A percentile compares a stretch with the other conserved stretches of the same genome.
Evolutionary conservation across 129 eudicot genomes (phyloP).

Genomic region (Cynara cardunculus): DNA sequence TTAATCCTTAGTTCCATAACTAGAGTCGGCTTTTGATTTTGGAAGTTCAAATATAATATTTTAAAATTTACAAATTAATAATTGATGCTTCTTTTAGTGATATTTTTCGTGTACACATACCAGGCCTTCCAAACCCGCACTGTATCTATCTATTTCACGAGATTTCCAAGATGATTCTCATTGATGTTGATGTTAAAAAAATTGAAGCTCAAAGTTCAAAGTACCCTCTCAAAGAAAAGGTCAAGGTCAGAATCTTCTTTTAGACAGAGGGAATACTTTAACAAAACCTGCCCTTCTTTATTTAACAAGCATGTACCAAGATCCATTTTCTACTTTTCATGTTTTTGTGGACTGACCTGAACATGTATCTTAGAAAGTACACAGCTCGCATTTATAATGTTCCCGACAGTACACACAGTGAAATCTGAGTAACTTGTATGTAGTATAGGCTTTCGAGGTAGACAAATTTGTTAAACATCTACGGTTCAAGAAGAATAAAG

Average conservation of each 20-base stretch:
- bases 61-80: background rate
- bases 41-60: background rate
- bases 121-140: background rate
- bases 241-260: background rate
- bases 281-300: background rate
- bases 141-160: background rate
- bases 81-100: background rate
- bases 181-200: background rate
- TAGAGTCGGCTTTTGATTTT: background rate
- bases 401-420: slow-evolving; percentile 1
- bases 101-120: background rate
- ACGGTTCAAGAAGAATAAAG: background rate
- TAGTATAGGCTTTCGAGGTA: background rate
- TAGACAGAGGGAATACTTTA: background rate
- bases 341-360: background rate
- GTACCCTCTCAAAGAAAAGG: too few species aligned
- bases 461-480: slow-evolving; percentile 8
- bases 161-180: background rate
- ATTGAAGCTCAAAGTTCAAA: background rate
- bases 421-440: background rate
- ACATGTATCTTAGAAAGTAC: background rate
- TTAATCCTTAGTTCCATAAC: background rate
- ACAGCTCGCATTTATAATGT: background rate
- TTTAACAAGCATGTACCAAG: background rate
- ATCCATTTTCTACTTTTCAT: background rate